A percentile compares a stretch with the other conserved stretches of the same genome.
Conservation (phyloP, 495 filamentous ascomycete species). For the Bombardia bombarda region DNA sequence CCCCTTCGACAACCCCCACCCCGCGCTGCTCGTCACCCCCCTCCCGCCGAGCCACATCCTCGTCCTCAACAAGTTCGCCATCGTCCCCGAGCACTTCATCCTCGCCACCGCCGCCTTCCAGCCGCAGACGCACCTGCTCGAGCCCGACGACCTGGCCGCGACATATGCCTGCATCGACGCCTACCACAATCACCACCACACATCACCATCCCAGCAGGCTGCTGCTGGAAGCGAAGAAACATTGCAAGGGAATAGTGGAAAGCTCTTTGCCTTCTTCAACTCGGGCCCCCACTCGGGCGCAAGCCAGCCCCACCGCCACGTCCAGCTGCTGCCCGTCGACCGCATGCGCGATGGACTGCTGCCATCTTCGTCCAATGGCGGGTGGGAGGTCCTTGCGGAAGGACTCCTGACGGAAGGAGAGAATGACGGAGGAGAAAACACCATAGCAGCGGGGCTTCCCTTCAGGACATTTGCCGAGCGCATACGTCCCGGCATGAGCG, state of each 20-base stretch:
- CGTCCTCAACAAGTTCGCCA: conserved; percentile 75
- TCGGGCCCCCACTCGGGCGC: conserved; percentile 70
- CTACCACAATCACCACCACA: conserved; percentile 34
- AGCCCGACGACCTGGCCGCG: conserved; percentile 55
- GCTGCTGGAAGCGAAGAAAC: conserved; percentile 22
- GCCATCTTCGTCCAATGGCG: conserved; percentile 9
- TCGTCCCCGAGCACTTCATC: conserved; percentile 75
- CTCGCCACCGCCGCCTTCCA: conserved; percentile 61
- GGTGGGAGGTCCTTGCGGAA: conserved; percentile 50
- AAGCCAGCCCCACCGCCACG: conserved; percentile 69
- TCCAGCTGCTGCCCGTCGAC: conserved; percentile 69
- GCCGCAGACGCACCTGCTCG: conserved; percentile 60
- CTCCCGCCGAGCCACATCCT: conserved; percentile 53
- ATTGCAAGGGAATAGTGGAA: conserved; percentile 8
- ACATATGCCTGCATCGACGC: conserved; percentile 57
- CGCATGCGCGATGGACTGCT: conserved; percentile 50
- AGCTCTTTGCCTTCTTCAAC: conserved; percentile 78
- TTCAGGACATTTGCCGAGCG: conserved; percentile 16
- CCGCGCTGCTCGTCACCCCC: conserved; percentile 53
- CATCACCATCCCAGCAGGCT: too few species aligned
- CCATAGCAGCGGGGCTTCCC: conserved; percentile 23
- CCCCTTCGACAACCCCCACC: conserved; percentile 62
- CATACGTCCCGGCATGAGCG: conserved; percentile 11
- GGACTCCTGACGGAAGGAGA: conserved; percentile 9
- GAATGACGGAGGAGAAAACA: conserved; percentile 9